Evolutionary conservation across 495 filamentous ascomycete genomes (phyloP), one percentile per base, ranked within the genome.

Genomic region (Aspergillus leporis): DNA sequence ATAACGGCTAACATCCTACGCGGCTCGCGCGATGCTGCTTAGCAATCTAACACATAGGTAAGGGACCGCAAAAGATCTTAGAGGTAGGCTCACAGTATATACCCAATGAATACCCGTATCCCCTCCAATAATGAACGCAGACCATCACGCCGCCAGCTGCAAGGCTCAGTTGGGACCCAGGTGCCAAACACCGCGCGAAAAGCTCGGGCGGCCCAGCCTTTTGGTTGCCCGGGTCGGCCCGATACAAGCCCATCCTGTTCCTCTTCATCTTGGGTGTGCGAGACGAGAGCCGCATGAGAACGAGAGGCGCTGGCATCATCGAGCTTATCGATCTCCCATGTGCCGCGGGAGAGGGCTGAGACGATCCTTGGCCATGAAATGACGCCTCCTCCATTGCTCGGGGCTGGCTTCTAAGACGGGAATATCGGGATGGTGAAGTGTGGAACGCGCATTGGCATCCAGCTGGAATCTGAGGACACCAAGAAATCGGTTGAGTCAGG

Each of bases 401-500:
- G 51, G 30, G n/a, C n/a, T n/a, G 32, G 16, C 14, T 32, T n/a
- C 4, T 38, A 1, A 9, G 8, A 25, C 19, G 4, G 50, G 2
- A 21, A 53, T 14, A 10, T 40, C 47, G 32, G 48, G 32, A 9
- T n/a, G 3, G 34, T 34, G 19, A 38, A 32, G 30, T 22, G 22
- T 28, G 34, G 22, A 7, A 50, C 14, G 34, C 46, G 34, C 36
- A 38, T 31, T 48, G 8, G 59, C 28, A 2, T 63, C 59, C 10
- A 68, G 46, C 55, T 65, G 66, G 32, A 59, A 59, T 41, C 61
- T 62, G 2, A 63, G 53, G 8, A 57, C 55, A 0, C 58, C 58
- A 14, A 68, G 66, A 32, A 65, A 68, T 9, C 66, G 62, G 34
- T 68, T 68, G 21, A 68, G 47, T 6, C 61, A 51, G 18, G 62